These are phyloP conservation scores for Cordyceps farinosa DNA, from an alignment of 2,329 filamentous ascomycete genomes.

Conservation along the genomic window DNA sequence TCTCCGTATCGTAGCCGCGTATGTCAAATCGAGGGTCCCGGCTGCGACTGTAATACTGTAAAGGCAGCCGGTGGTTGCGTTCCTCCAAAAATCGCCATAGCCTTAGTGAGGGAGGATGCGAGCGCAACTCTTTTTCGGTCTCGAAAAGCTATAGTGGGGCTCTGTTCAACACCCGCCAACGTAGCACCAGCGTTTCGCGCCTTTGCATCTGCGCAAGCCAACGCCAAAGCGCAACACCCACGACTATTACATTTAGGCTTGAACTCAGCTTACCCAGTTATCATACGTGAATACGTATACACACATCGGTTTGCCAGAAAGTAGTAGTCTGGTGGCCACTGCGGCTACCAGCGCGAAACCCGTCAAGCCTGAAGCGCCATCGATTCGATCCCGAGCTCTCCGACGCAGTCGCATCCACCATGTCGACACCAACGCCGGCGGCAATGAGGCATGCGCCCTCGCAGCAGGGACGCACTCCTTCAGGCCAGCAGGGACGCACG, in stretches of 20 bases:
- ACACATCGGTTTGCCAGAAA: not conserved
- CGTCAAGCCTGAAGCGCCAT: not conserved
- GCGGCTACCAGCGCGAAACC: slow-evolving; percentile 1
- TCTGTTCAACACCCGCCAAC: not conserved
- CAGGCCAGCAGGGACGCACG: slow-evolving; percentile 46
- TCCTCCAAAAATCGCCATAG: not conserved
- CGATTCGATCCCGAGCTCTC: not conserved
- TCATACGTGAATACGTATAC: not conserved
- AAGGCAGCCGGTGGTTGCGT: not conserved
- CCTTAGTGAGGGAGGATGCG: not conserved
- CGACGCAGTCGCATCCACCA: slow-evolving; percentile 23
- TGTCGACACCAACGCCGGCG: slow-evolving; percentile 52
- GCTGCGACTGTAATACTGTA: no score
- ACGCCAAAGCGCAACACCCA: not conserved
- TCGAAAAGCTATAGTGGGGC: slow-evolving; percentile 17
- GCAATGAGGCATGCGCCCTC: slow-evolving; percentile 45
- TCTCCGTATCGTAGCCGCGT: not conserved
- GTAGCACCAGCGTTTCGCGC: not conserved
- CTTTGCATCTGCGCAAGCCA: not conserved
- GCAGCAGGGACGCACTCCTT: slow-evolving; percentile 44
- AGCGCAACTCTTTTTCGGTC: not conserved
- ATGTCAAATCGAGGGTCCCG: not conserved
- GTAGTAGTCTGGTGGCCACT: not conserved
- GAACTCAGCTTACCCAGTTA: not conserved
- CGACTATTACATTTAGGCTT: not conserved